Percentiles rank a stretch among this genome's conserved stretches.
phyloP scores from a whole-genome alignment of 2,329 filamentous ascomycete species.

The Aspergillus tamarii region DNA sequence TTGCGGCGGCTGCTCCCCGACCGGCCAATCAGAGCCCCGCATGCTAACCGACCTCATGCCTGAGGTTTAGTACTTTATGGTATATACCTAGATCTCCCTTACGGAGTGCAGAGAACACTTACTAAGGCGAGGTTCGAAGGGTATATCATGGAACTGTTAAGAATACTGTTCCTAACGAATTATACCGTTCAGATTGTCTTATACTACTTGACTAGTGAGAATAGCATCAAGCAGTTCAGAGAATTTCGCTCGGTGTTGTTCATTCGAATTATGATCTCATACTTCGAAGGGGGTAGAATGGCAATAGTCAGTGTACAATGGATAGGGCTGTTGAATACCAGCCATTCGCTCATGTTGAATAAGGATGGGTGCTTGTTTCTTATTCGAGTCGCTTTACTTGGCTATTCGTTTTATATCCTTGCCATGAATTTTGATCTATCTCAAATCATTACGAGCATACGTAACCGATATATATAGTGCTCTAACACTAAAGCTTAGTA shows the following conservation, averaged over 20 bases:
- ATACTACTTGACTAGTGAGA: neutral
- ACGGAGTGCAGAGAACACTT: neutral
- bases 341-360: neutral
- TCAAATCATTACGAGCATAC: neutral
- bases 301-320: neutral
- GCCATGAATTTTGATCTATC: neutral
- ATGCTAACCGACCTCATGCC: constrained; percentile 22
- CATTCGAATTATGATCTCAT: constrained; percentile 13
- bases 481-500: neutral
- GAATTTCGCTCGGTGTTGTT: neutral
- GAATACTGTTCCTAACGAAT: neutral
- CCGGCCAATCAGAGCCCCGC: constrained; percentile 38
- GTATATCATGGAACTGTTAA: too few relatives aligned
- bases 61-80: neutral
- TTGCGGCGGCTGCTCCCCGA: constrained; percentile 28
- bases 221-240: neutral
- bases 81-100: neutral
- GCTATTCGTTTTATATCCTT: neutral
- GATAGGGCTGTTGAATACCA: neutral
- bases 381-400: neutral
- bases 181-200: neutral
- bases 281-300: neutral
- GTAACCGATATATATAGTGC: neutral
- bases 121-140: neutral
- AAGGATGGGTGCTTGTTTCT: neutral